Evolutionary conservation across 2,329 filamentous ascomycete genomes (phyloP).

Genomic region (Cytospora leucostoma): DNA sequence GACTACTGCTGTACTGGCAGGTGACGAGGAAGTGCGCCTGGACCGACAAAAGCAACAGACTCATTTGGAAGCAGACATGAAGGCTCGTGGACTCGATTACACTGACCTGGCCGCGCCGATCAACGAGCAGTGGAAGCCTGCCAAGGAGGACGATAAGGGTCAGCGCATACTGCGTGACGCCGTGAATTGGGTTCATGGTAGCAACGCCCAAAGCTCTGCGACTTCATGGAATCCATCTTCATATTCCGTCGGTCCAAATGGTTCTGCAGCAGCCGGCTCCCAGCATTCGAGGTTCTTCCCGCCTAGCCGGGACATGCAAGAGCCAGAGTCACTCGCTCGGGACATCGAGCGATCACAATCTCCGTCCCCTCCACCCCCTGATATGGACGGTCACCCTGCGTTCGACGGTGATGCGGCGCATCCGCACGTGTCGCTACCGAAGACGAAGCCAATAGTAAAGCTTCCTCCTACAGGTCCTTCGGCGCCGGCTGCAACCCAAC

Average conservation of each 20-base stretch:
- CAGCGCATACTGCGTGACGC: constrained; percentile 36
- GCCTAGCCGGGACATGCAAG: constrained; percentile 35
- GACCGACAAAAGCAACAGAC: constrained; percentile 43
- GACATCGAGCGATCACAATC: constrained; percentile 53
- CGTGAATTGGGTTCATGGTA: constrained; percentile 35
- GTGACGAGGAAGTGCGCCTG: constrained; percentile 48
- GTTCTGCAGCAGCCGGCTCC: constrained; percentile 9
- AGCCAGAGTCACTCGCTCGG: constrained; percentile 27
- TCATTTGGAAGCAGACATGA: constrained; percentile 47
- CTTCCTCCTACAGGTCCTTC: constrained; percentile 64
- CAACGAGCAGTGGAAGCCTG: constrained; percentile 57
- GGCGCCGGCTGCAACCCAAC: constrained; percentile 37
- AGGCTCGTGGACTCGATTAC: constrained; percentile 46
- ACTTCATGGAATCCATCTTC: constrained; percentile 19
- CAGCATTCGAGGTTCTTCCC: constrained; percentile 62
- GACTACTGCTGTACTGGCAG: constrained; percentile 33
- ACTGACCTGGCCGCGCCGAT: constrained; percentile 50
- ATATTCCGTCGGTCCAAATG: constrained; percentile 7
- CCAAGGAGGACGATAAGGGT: constrained; percentile 40
- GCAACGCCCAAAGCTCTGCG: constrained; percentile 27
- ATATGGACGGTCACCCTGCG: constrained; percentile 69
- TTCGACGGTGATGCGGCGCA: constrained; percentile 66
- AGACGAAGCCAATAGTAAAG: constrained; percentile 74
- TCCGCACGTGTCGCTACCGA: constrained; percentile 71
- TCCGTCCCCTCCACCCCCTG: constrained; percentile 72